A percentile compares a stretch with the other conserved stretches of the same genome.
Conservation (phyloP, 2,329 filamentous ascomycete species). For the Fusarium guadeloupense region DNA sequence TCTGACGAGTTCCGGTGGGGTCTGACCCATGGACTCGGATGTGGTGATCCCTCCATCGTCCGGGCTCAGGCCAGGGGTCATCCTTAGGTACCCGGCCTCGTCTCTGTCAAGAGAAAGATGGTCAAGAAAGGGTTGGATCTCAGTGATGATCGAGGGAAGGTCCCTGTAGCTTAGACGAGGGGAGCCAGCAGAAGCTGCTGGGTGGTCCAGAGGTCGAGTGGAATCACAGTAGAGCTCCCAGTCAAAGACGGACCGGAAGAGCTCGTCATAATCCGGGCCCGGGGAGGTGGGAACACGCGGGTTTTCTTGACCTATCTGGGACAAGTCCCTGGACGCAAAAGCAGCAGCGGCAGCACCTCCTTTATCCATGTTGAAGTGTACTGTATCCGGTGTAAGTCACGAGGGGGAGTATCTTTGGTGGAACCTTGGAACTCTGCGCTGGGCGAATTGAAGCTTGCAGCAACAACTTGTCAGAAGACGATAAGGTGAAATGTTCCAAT, state of each 20-base stretch:
- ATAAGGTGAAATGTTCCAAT: slow-evolving; percentile 54
- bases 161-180: slow-evolving; percentile 43
- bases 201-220: slow-evolving; percentile 44
- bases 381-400: slow-evolving; percentile 52
- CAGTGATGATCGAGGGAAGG: slow-evolving; percentile 49
- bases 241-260: slow-evolving; percentile 52
- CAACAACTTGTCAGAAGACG: slow-evolving; percentile 50
- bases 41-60: slow-evolving; percentile 47
- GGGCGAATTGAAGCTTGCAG: slow-evolving; percentile 51
- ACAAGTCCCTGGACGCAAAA: slow-evolving; percentile 46
- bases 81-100: slow-evolving; percentile 46
- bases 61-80: slow-evolving; percentile 48
- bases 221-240: slow-evolving; percentile 49
- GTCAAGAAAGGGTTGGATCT: slow-evolving; percentile 48
- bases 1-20: slow-evolving; percentile 51
- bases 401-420: slow-evolving; percentile 49
- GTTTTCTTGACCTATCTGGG: slow-evolving; percentile 50
- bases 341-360: slow-evolving; percentile 28
- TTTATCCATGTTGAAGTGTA: slow-evolving; percentile 51
- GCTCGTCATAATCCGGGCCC: slow-evolving; percentile 46
- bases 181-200: slow-evolving; percentile 42
- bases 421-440: slow-evolving; percentile 51
- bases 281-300: slow-evolving; percentile 49
- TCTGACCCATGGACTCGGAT: slow-evolving; percentile 51
- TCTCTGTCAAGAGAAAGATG: slow-evolving; percentile 47